phyloP scores from a whole-genome alignment of 2,329 filamentous ascomycete species.

The Aspergillus aculeatinus region DNA sequence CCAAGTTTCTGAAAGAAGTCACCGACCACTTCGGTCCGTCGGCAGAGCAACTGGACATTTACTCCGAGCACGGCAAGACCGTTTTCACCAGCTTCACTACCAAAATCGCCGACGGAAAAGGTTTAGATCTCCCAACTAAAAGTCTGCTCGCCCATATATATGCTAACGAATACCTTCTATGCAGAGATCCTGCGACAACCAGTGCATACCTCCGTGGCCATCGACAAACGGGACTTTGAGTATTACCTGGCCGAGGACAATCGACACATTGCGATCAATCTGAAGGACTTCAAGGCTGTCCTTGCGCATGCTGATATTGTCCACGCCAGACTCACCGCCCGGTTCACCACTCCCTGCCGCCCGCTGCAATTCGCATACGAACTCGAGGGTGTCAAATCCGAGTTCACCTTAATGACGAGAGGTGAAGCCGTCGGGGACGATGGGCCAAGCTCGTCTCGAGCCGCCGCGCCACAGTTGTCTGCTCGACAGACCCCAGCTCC shows the following conservation, averaged over 20 bases:
- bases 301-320: conserved; percentile 62
- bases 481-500: conserved; percentile 40
- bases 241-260: conserved; percentile 59
- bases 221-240: conserved; percentile 63
- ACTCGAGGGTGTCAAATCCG: conserved; percentile 54
- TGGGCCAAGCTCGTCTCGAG: conserved; percentile 41
- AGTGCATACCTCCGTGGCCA: conserved; percentile 62
- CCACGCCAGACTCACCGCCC: conserved; percentile 54
- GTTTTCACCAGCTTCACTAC: conserved; percentile 67
- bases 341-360: conserved; percentile 59
- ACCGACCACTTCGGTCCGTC: conserved; percentile 64
- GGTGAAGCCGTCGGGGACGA: conserved; percentile 50
- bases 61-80: conserved; percentile 56
- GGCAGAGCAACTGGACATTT: conserved; percentile 64
- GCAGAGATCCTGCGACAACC: conserved; percentile 65
- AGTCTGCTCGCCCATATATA: neutral
- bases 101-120: conserved; percentile 61
- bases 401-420: conserved; percentile 66
- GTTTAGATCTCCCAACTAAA: conserved; percentile 27
- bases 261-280: conserved; percentile 61
- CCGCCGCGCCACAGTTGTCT: conserved; percentile 40
- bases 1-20: conserved; percentile 59
- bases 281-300: conserved; percentile 66
- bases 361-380: conserved; percentile 62
- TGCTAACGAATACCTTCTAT: conserved; percentile 11